Percentiles rank a stretch among this genome's conserved stretches.
These are phyloP conservation scores for Maudiozyma turicensis DNA, from an alignment of 805 yeast species.

Conservation along the genomic window DNA sequence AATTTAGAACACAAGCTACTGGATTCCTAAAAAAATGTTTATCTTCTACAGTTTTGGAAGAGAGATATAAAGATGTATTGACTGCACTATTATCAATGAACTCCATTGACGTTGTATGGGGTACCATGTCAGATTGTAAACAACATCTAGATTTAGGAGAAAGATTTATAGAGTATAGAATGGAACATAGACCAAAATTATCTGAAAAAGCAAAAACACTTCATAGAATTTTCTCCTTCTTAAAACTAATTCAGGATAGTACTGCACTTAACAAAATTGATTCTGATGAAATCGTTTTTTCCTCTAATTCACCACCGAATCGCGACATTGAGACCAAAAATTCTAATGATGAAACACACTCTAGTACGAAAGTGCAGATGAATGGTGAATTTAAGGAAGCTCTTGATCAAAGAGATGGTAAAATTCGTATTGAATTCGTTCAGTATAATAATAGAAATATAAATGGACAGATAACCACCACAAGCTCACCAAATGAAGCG, in stretches of 20 bases:
- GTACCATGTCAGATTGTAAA: slow-evolving; percentile 78
- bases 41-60: slow-evolving; percentile 40
- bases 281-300: slow-evolving; percentile 8
- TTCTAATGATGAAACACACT: background rate
- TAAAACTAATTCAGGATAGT: slow-evolving; percentile 69
- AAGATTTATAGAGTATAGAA: slow-evolving; percentile 58
- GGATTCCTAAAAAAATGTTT: slow-evolving; percentile 53
- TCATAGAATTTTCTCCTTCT: slow-evolving; percentile 68
- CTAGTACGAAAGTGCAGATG: too few species aligned
- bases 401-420: slow-evolving; percentile 38
- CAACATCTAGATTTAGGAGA: slow-evolving; percentile 71
- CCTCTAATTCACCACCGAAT: background rate
- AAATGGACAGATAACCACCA: background rate
- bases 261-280: slow-evolving; percentile 34
- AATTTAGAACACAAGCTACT: slow-evolving; percentile 66
- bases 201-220: slow-evolving; percentile 68
- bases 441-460: slow-evolving; percentile 1
- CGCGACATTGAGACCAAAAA: background rate
- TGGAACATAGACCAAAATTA: slow-evolving; percentile 52
- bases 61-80: slow-evolving; percentile 74
- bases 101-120: slow-evolving; percentile 83
- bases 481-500: background rate
- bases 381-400: slow-evolving; percentile 21
- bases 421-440: slow-evolving; percentile 36
- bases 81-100: slow-evolving; percentile 82